These are phyloP conservation scores for Taxillus chinensis DNA, from an alignment of 164 flowering plant genomes.

Conservation along the genomic window DNA sequence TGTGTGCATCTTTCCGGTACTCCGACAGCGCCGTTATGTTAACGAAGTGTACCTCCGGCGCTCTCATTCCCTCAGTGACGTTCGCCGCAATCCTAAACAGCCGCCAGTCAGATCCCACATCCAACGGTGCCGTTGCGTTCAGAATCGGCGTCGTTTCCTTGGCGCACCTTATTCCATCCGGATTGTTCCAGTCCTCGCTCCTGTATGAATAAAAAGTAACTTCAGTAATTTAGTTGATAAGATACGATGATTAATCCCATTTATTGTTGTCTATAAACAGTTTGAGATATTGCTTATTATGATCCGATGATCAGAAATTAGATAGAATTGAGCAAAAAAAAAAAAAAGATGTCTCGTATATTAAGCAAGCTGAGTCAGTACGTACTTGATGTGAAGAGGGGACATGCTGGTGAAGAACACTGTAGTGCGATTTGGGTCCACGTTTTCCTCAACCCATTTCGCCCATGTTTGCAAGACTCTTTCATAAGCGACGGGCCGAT, in stretches of 20 bases:
- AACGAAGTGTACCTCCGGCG: conserved; percentile 41
- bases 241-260: no score
- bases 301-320: no score
- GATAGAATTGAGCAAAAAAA: background rate
- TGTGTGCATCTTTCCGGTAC: conserved; percentile 82
- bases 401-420: conserved; percentile 94
- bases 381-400: conserved; percentile 94
- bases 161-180: conserved; percentile 72
- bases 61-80: conserved; percentile 48
- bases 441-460: conserved; percentile 72
- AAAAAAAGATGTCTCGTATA: background rate
- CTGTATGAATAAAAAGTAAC: conserved; percentile 17
- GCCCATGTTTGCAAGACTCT: conserved; percentile 87
- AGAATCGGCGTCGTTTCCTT: conserved; percentile 57
- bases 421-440: conserved; percentile 59
- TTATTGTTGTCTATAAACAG: no score
- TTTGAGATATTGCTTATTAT: no score
- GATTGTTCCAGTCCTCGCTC: conserved; percentile 85
- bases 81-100: conserved; percentile 44
- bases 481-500: conserved; percentile 62
- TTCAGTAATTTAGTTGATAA: background rate
- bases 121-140: conserved; percentile 37
- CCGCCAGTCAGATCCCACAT: conserved; percentile 66
- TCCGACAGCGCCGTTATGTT: conserved; percentile 78
- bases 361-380: no score